These are phyloP conservation scores for Boletus sp. DNA, from an alignment of 768 basidiomycete genomes.

Conservation along the genomic window DNA sequence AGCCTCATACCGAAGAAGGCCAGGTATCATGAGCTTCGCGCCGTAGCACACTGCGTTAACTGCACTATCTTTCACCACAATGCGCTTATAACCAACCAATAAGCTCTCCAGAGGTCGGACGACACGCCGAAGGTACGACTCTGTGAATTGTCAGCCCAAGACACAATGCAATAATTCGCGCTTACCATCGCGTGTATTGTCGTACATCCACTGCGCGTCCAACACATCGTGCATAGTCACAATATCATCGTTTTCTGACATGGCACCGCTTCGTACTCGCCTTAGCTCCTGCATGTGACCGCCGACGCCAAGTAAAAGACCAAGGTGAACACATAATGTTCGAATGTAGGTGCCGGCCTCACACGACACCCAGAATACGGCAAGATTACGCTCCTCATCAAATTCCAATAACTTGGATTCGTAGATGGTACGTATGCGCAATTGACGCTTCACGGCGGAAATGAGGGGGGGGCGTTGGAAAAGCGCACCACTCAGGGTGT, in stretches of 20 bases:
- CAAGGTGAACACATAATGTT: conserved; percentile 96
- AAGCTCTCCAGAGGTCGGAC: conserved; percentile 93
- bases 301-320: conserved; percentile 90
- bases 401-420: conserved; percentile 95
- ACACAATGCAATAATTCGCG: conserved; percentile 2
- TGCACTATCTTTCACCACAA: conserved; percentile 98
- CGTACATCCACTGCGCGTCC: conserved; percentile 98
- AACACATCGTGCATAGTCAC: conserved; percentile 99
- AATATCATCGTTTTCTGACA: conserved; percentile 97
- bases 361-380: conserved; percentile 98
- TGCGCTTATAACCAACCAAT: conserved; percentile 94
- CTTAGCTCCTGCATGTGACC: conserved; percentile 99
- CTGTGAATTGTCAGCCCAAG: conserved; percentile 40
- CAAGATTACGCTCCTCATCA: conserved; percentile 94
- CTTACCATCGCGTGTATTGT: conserved; percentile 93
- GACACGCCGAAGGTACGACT: conserved; percentile 93
- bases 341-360: conserved; percentile 97
- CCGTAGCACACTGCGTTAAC: conserved; percentile 99
- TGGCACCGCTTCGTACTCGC: conserved; percentile 90
- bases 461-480: conserved; percentile 99
- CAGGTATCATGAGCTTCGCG: conserved; percentile 99
- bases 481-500: conserved; percentile 95
- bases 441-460: conserved; percentile 97
- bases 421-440: conserved; percentile 96
- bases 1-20: conserved; percentile 91